Evolutionary conservation across 2,329 filamentous ascomycete genomes (phyloP), one percentile per base, ranked within the genome.

Genomic region (Elsinoe ampelina): DNA sequence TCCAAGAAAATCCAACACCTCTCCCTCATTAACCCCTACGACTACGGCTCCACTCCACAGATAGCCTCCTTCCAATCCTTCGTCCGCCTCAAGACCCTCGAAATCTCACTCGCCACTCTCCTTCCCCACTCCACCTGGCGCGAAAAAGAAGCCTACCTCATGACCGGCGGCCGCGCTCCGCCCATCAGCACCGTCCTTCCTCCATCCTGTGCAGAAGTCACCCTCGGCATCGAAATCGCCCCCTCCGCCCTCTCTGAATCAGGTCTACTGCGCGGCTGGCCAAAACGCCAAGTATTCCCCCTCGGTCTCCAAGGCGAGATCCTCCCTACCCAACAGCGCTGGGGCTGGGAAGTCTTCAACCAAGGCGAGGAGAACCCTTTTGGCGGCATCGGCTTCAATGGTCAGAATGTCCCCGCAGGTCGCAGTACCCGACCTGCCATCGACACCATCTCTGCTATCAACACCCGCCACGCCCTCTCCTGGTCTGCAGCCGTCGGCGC

Each of bases 281-380:
- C 48, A 13, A 52, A 52, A 19, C 48, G 48, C 19, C 48, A 52
- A 35, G 32, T 52, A 19, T 52, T 52, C 48, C 48, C 48, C 10
- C 48, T 52, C 19, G 48, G 48, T 3, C 34, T 52, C 2, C 17
- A 39, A 13, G 48, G 48, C 2, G 48, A 52, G 34, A 13, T 52
- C 8, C 32, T 52, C 11, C 48, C 35, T 34, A 35, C 26, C 6
- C 45, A 50, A 17, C 48, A 52, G 13, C 32, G 48, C 3, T 52
- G 48, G 48, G 48, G 48, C 17, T 52, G 48, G 48, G 48, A 52
- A 26, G 13, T 52, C n/a, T 13, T 45, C 5, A 20, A 20, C 15
- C 12, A 20, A 22, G 41, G 20, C n/a, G 41, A 20, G n/a, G 41
- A 20, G 3, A 45, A 20, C 26, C 41, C 41, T 5, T 45, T 45